Evolutionary conservation across 202 grass and related monocot species (phyloP), one percentile per base, ranked within the genome.

Genomic region (Dendrocalamus latiflorus): DNA sequence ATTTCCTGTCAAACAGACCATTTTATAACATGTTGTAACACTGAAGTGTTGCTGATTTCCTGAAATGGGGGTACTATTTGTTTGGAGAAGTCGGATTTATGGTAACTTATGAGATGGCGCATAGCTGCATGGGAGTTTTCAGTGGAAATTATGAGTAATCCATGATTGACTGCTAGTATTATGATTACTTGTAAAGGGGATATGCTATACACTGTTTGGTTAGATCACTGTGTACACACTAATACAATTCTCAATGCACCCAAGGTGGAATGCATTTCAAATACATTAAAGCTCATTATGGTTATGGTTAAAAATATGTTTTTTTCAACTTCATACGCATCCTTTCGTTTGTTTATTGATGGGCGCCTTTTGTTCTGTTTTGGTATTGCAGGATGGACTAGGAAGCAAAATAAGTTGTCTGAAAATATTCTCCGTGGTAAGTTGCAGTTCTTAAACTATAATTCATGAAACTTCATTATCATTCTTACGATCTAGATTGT

Each of bases 391-490:
- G 96, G 93, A 93, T 18, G 95, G 89, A 28, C 36, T 95, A 14
- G 85, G 56, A 59, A 83, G 16, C 30, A 90, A 72, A 55, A 71
- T 98, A 1, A 73, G 28, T 30, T 44, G 51, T 34, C 87, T 98
- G 3, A 88, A 91, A 56, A 91, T 98, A 83, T 95, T 9, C 79
- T 98, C 96, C 9, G 91, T 98, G 36, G 91, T 95, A 92, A 78
- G 80, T 68, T 76, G 18, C 28, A 20, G 11, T 10, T 66, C 4
- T 61, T 21, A 9, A 73, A 39, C 6, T 64, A 17, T 34, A 16
- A 20, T 85, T 54, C 30, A 76, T 57, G 36, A 5, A 11, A 43
- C 73, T 50, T 41, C 10, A 0, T 80, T 13, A 14, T 86, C 8
- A 20, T 33, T 65, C 16, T 60, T 66, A 49, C 20, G 0, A 20